Conservation (phyloP, 106 monocot species). For the Dioscorea alata region DNA sequence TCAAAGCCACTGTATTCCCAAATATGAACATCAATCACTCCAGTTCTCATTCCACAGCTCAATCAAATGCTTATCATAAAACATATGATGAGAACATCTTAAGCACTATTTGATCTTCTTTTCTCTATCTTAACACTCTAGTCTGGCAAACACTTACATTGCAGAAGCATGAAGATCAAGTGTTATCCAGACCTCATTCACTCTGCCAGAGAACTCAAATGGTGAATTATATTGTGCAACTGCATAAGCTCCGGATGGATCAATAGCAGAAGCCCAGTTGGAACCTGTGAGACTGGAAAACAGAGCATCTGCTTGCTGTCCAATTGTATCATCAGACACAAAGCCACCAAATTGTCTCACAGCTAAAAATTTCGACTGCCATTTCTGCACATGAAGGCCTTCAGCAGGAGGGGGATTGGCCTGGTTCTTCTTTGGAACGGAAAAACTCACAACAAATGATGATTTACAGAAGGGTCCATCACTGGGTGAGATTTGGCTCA, state of each 20-base stretch:
- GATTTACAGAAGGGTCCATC: conserved; percentile 83
- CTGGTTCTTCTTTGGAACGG: conserved; percentile 63
- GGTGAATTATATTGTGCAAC: conserved; percentile 91
- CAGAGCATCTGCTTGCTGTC: conserved; percentile 53
- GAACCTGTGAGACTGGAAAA: conserved; percentile 54
- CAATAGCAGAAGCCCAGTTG: conserved; percentile 50
- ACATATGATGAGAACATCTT: too few species aligned
- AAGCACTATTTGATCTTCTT: too few species aligned
- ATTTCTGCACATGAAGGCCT: conserved; percentile 60
- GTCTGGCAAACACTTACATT: too few species aligned
- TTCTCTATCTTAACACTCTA: too few species aligned
- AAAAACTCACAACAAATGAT: conserved; percentile 82
- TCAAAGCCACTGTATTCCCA: too few species aligned
- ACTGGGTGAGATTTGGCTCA: conserved; percentile 65
- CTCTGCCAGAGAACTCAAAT: conserved; percentile 65
- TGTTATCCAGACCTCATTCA: conserved; percentile 86
- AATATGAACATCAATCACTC: too few species aligned
- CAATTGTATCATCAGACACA: conserved; percentile 46
- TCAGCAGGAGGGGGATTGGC: conserved; percentile 65
- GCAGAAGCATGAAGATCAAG: too few species aligned
- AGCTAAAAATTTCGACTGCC: conserved; percentile 47
- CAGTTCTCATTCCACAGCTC: too few species aligned
- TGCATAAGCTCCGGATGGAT: conserved; percentile 36
- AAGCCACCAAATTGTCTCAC: conserved; percentile 80
- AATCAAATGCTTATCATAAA: too few species aligned